Percentiles rank a stretch among this genome's conserved stretches.
phyloP scores from a whole-genome alignment of 345 rosid species.

The Zanthoxylum bungeanum region DNA sequence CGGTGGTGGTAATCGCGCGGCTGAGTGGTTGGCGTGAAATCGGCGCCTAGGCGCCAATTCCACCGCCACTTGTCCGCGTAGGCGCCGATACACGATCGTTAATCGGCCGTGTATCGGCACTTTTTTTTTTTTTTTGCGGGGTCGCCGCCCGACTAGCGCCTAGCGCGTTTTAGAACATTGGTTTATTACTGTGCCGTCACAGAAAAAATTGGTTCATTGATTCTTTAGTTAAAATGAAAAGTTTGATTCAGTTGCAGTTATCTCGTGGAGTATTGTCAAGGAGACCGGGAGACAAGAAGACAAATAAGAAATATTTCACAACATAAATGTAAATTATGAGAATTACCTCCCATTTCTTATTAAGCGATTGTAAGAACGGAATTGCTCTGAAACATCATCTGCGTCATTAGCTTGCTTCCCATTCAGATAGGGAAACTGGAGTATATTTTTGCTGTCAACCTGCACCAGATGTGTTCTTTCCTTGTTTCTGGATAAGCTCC shows the following conservation, averaged over 20 bases:
- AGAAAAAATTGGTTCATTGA: conserved; percentile 3
- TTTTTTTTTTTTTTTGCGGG: too few species aligned
- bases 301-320: conserved; percentile 1
- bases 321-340: conserved; percentile 6
- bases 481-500: conserved; percentile 29
- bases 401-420: conserved; percentile 30
- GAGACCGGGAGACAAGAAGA: not conserved
- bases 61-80: too few species aligned
- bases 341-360: conserved; percentile 73
- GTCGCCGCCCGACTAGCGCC: too few species aligned
- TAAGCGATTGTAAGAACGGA: conserved; percentile 48
- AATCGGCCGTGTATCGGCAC: too few species aligned
- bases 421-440: conserved; percentile 30
- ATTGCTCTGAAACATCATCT: conserved; percentile 31
- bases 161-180: too few species aligned
- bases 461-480: conserved; percentile 36
- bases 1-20: too few species aligned
- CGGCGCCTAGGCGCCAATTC: too few species aligned
- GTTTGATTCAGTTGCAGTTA: not conserved
- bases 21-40: too few species aligned
- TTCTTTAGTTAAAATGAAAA: not conserved
- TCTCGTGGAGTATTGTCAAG: not conserved
- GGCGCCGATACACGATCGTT: too few species aligned
- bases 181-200: not conserved
- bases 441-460: conserved; percentile 28